Conservation (phyloP, 306 rosid species). For the Vigna angularis region DNA sequence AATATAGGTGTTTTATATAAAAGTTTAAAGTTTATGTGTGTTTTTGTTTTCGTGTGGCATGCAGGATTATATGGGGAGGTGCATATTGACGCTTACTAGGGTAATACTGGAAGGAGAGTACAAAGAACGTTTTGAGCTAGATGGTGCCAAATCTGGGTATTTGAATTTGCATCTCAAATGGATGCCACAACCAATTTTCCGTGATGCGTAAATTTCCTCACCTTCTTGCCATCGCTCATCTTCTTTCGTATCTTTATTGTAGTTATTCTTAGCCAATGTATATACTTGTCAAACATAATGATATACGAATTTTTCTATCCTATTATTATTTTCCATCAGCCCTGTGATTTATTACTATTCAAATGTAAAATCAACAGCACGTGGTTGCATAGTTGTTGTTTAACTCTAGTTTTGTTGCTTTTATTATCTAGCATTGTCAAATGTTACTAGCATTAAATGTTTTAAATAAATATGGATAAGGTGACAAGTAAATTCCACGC, state of each 20-base stretch:
- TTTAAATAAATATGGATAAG: neutral
- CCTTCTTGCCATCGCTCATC: slow-evolving; percentile 6
- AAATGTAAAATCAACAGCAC: neutral
- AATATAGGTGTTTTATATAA: neutral
- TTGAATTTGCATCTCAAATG: slow-evolving; percentile 88
- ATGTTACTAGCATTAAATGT: neutral
- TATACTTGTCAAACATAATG: slow-evolving; percentile 46
- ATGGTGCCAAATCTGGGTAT: slow-evolving; percentile 83
- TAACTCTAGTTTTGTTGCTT: neutral
- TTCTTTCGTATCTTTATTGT: slow-evolving; percentile 39
- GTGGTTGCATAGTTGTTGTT: slow-evolving; percentile 3
- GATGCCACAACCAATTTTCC: slow-evolving; percentile 88
- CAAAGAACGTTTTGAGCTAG: slow-evolving; percentile 75
- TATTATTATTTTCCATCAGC: slow-evolving; percentile 7
- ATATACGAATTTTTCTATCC: slow-evolving; percentile 18
- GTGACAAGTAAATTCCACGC: neutral
- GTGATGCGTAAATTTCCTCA: slow-evolving; percentile 62
- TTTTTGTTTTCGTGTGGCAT: neutral
- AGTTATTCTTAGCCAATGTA: slow-evolving; percentile 46
- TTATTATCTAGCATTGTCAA: neutral
- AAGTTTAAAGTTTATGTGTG: neutral
- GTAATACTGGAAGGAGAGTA: slow-evolving; percentile 90
- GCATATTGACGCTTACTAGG: slow-evolving; percentile 87
- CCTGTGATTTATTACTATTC: neutral
- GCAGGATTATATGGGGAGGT: slow-evolving; percentile 95